These are phyloP conservation scores for Elsinoe perseae DNA, from an alignment of 2,329 filamentous ascomycete species.

Conservation along the genomic window DNA sequence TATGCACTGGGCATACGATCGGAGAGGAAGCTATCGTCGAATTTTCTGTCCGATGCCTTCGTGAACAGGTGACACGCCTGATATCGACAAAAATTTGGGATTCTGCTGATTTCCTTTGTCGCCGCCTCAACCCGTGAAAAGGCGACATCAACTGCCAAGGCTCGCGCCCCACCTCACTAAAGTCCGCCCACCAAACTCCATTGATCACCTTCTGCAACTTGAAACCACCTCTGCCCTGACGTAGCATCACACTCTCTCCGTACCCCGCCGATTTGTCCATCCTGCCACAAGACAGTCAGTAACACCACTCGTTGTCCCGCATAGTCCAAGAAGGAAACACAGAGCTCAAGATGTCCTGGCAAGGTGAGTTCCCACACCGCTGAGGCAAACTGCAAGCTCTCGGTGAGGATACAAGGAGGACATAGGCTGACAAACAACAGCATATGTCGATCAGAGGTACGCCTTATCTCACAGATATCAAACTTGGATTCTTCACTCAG, in stretches of 20 bases:
- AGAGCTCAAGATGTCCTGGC: constrained; percentile 60
- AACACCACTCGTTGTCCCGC: background rate
- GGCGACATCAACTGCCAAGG: background rate
- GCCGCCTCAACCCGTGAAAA: background rate
- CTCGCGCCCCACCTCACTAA: background rate
- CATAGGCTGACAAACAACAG: constrained; percentile 30
- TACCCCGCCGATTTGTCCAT: background rate
- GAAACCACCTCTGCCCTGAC: background rate
- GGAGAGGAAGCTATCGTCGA: constrained; percentile 9
- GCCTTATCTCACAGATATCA: constrained; percentile 14
- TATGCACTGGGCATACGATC: constrained; percentile 8
- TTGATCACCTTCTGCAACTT: background rate
- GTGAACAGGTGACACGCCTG: background rate
- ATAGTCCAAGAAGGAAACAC: constrained; percentile 17
- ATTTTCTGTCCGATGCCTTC: background rate
- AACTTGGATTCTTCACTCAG: too few species aligned
- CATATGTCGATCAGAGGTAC: constrained; percentile 58
- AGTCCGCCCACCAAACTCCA: too few species aligned
- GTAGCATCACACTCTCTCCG: background rate
- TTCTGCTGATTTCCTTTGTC: too few species aligned
- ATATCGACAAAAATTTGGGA: too few species aligned
- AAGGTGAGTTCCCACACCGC: constrained; percentile 47
- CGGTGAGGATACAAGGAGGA: constrained; percentile 1
- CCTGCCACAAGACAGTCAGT: constrained; percentile 9
- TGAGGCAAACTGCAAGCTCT: background rate